These are phyloP conservation scores for Coemansia sp. DNA, from an alignment of 192 early-diverging fungal genomes.

Conservation along the genomic window DNA sequence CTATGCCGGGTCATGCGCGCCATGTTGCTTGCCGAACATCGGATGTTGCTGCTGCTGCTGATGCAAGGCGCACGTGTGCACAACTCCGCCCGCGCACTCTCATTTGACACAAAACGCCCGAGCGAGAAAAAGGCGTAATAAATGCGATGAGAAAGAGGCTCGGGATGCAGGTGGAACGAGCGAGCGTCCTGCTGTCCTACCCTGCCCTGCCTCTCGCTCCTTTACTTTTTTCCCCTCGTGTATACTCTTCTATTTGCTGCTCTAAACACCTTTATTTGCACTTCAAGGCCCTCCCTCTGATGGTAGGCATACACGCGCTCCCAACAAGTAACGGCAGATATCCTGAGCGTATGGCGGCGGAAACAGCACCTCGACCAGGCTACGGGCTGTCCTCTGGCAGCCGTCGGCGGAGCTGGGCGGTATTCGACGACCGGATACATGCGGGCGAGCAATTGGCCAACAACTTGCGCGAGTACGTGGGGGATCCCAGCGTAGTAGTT, in stretches of 20 bases:
- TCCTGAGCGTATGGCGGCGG: neutral
- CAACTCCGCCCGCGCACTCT: neutral
- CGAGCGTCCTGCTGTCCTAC: neutral
- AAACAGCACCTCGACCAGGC: neutral
- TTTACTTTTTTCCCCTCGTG: neutral
- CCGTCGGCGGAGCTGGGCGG: slow-evolving; percentile 6
- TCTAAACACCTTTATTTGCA: neutral
- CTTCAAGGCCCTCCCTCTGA: neutral
- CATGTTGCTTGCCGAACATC: too few relatives aligned
- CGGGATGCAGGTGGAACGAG: neutral
- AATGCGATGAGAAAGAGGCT: neutral
- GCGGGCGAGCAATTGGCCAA: slow-evolving; percentile 44
- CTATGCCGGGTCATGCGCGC: too few relatives aligned
- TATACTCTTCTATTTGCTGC: neutral
- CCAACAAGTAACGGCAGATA: neutral
- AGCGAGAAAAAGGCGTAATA: neutral
- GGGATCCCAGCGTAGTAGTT: slow-evolving; percentile 25
- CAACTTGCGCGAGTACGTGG: slow-evolving; percentile 35
- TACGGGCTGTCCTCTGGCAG: slow-evolving; percentile 2
- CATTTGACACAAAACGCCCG: neutral
- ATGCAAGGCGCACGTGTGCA: slow-evolving; percentile 1
- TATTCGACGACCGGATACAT: slow-evolving; percentile 46
- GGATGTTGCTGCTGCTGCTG: too few relatives aligned
- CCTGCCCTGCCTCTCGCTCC: neutral
- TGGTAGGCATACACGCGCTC: slow-evolving; percentile 5